Evolutionary conservation across 345 rosid genomes (phyloP).

Genomic region (Citrus reticulata): DNA sequence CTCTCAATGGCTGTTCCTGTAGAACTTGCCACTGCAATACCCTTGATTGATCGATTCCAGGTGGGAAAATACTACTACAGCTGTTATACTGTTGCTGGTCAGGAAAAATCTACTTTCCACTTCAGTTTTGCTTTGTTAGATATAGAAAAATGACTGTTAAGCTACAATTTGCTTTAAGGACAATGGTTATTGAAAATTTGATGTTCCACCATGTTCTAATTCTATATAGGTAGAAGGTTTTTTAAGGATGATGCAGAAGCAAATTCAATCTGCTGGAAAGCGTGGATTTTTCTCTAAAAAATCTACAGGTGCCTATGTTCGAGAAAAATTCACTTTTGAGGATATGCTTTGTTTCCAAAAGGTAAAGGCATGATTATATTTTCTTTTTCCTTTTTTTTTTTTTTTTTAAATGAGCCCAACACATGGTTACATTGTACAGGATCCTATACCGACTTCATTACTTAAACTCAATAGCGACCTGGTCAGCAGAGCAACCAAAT

Average conservation of each 20-base stretch:
- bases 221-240: slow-evolving; percentile 74
- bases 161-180: background rate
- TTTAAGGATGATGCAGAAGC: slow-evolving; percentile 91
- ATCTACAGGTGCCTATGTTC: slow-evolving; percentile 60
- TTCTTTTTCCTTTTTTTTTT: background rate
- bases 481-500: slow-evolving; percentile 76
- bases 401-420: background rate
- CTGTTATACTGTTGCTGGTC: background rate
- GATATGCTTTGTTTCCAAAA: slow-evolving; percentile 97
- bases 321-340: slow-evolving; percentile 85
- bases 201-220: slow-evolving; percentile 2
- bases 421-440: slow-evolving; percentile 44
- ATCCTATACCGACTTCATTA: slow-evolving; percentile 90
- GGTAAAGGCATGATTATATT: slow-evolving; percentile 32
- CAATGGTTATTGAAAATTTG: background rate
- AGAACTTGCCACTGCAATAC: slow-evolving; percentile 91
- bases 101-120: background rate
- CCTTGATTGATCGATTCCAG: slow-evolving; percentile 94
- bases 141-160: background rate
- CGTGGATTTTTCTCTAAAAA: slow-evolving; percentile 90
- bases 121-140: slow-evolving; percentile 1
- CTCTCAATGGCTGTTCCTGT: slow-evolving; percentile 67
- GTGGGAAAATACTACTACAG: slow-evolving; percentile 23
- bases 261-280: slow-evolving; percentile 81
- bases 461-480: slow-evolving; percentile 82